phyloP scores from a whole-genome alignment of 2,329 filamentous ascomycete species.

The Dactylellina parvicollis region DNA sequence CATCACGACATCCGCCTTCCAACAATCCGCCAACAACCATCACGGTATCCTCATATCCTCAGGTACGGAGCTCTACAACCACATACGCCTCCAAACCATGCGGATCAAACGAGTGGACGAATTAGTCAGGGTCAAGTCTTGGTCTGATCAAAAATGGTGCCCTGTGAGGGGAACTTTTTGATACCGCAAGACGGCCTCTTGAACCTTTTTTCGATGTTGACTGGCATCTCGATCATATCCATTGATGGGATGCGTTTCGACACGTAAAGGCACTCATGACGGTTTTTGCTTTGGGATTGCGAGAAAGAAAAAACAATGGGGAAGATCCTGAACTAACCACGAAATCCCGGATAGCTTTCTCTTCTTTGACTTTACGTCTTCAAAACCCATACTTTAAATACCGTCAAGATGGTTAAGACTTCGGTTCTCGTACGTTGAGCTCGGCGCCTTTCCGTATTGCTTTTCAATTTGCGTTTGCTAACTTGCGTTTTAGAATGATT shows the following conservation, averaged over 20 bases:
- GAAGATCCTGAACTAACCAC: conserved; percentile 53
- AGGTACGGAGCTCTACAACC: conserved; percentile 46
- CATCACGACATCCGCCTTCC: conserved; percentile 37
- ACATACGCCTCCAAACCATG: conserved; percentile 28
- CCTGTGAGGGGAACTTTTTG: conserved; percentile 24
- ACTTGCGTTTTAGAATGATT: conserved; percentile 74
- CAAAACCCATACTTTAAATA: conserved; percentile 61
- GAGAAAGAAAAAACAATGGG: conserved; percentile 18
- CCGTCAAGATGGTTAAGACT: conserved; percentile 97
- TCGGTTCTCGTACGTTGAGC: conserved; percentile 75
- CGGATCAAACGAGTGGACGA: conserved; percentile 54
- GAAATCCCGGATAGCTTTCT: conserved; percentile 18
- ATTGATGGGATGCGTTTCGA: conserved; percentile 51
- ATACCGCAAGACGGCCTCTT: conserved; percentile 55
- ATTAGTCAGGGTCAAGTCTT: conserved; percentile 55
- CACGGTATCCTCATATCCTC: conserved; percentile 33
- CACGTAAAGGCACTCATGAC: conserved; percentile 55
- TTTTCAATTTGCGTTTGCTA: not conserved
- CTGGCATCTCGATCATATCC: conserved; percentile 43
- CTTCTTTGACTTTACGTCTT: conserved; percentile 27
- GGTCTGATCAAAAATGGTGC: conserved; percentile 47
- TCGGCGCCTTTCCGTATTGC: not conserved
- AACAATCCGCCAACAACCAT: conserved; percentile 26
- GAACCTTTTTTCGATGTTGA: conserved; percentile 55
- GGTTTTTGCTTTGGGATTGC: conserved; percentile 53